A percentile compares a stretch with the other conserved stretches of the same genome.
phyloP scores from a whole-genome alignment of 441 rosid species.

The Viola pubescens region DNA sequence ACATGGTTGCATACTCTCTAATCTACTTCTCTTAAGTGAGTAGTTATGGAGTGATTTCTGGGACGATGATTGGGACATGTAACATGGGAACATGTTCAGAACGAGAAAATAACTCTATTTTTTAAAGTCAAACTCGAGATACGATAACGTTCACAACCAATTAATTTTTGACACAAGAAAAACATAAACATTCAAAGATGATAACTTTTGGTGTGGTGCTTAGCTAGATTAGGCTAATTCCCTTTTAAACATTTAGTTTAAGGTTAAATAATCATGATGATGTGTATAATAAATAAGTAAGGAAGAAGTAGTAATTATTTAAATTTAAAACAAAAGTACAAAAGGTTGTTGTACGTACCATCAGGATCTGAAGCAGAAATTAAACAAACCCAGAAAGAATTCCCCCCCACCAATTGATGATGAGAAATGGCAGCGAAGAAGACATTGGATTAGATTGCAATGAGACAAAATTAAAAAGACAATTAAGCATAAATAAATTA shows the following conservation, averaged over 20 bases:
- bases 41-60: too few relatives aligned
- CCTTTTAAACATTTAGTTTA: neutral
- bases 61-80: too few relatives aligned
- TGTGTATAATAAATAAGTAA: neutral
- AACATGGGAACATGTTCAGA: too few relatives aligned
- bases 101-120: too few relatives aligned
- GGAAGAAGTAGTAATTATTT: neutral
- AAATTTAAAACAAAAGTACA: neutral
- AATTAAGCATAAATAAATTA: slow-evolving; percentile 2
- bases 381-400: slow-evolving; percentile 2
- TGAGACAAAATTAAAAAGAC: neutral
- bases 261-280: neutral
- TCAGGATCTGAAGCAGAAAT: slow-evolving; percentile 61
- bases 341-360: slow-evolving; percentile 32
- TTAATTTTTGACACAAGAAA: neutral
- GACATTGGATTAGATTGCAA: slow-evolving; percentile 2
- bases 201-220: neutral
- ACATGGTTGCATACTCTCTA: too few relatives aligned
- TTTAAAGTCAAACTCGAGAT: too few relatives aligned
- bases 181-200: too few relatives aligned
- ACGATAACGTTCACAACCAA: neutral
- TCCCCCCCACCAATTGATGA: slow-evolving; percentile 14
- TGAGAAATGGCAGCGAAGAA: neutral
- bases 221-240: neutral
- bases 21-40: too few relatives aligned